phyloP scores from a whole-genome alignment of 2,329 filamentous ascomycete genomes.

The Ophiocordyceps camponoti-saundersi region DNA sequence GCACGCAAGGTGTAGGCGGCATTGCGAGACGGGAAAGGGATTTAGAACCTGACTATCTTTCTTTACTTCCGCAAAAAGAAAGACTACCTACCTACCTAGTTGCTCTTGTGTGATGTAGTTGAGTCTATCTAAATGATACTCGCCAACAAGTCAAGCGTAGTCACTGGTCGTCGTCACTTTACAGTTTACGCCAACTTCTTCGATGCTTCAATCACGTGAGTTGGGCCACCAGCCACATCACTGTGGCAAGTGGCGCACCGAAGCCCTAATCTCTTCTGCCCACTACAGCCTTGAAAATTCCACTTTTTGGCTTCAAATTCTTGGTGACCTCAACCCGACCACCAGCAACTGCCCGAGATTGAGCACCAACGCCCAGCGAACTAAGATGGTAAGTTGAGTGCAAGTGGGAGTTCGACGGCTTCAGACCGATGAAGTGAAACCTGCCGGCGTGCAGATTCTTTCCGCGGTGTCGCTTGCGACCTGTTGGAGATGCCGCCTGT shows the following conservation, averaged over 20 bases:
- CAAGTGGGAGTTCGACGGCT: conserved; percentile 20
- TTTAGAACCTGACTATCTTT: too few relatives aligned
- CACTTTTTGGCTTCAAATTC: conserved; percentile 4
- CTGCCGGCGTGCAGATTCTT: conserved; percentile 16
- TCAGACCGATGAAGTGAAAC: conserved; percentile 18
- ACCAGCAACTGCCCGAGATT: conserved; percentile 9
- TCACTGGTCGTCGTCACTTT: too few relatives aligned
- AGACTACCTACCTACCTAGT: too few relatives aligned
- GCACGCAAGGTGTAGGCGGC: conserved; percentile 60
- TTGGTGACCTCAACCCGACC: background rate
- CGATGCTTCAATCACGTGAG: too few relatives aligned
- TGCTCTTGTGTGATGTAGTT: too few relatives aligned
- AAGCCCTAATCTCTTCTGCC: conserved; percentile 15
- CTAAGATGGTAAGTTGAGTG: conserved; percentile 25
- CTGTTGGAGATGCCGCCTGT: conserved; percentile 18
- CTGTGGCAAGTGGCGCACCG: background rate
- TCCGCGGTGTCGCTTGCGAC: conserved; percentile 13
- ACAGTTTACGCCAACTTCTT: too few relatives aligned
- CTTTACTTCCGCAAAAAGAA: too few relatives aligned
- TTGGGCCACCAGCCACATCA: too few relatives aligned
- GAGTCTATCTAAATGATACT: too few relatives aligned
- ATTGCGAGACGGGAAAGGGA: conserved; percentile 25
- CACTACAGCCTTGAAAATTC: conserved; percentile 11
- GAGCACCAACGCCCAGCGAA: conserved; percentile 17
- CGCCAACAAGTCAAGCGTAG: too few relatives aligned